These are phyloP conservation scores for Aquanectria penicillioides DNA, from an alignment of 2,329 filamentous ascomycete genomes.

Conservation along the genomic window DNA sequence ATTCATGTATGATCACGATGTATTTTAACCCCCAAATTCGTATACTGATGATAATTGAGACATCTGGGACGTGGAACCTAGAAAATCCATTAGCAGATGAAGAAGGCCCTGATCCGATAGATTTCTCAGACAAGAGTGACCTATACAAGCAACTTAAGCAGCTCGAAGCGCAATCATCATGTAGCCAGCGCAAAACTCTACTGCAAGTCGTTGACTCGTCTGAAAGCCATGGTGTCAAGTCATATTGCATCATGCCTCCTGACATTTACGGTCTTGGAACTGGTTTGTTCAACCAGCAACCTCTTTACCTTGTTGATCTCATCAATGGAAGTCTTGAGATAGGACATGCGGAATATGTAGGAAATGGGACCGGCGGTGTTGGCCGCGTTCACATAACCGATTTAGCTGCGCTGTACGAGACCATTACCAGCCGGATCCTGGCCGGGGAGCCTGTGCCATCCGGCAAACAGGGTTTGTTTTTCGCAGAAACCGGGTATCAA, in stretches of 20 bases:
- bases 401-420: slow-evolving; percentile 21
- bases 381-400: slow-evolving; percentile 12
- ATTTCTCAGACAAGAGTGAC: not conserved
- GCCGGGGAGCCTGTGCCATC: not conserved
- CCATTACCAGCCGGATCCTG: slow-evolving; percentile 1
- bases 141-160: not conserved
- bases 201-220: slow-evolving; percentile 4
- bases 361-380: not conserved
- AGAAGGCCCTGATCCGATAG: not conserved
- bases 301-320: not conserved
- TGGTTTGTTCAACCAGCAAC: slow-evolving; percentile 6
- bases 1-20: slow-evolving; percentile 4
- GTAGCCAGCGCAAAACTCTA: slow-evolving; percentile 1
- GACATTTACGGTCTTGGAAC: slow-evolving; percentile 9
- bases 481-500: slow-evolving; percentile 19
- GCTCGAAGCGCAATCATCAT: not conserved
- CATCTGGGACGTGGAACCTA: slow-evolving; percentile 20
- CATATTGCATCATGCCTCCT: slow-evolving; percentile 14
- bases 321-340: not conserved
- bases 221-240: not conserved
- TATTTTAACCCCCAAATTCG: too few relatives aligned
- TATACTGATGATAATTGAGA: not conserved
- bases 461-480: slow-evolving; percentile 6
- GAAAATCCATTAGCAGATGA: not conserved
- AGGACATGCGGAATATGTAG: not conserved